phyloP scores from a whole-genome alignment of 2,329 filamentous ascomycete species.

The Paracoccidioides lutzii region DNA sequence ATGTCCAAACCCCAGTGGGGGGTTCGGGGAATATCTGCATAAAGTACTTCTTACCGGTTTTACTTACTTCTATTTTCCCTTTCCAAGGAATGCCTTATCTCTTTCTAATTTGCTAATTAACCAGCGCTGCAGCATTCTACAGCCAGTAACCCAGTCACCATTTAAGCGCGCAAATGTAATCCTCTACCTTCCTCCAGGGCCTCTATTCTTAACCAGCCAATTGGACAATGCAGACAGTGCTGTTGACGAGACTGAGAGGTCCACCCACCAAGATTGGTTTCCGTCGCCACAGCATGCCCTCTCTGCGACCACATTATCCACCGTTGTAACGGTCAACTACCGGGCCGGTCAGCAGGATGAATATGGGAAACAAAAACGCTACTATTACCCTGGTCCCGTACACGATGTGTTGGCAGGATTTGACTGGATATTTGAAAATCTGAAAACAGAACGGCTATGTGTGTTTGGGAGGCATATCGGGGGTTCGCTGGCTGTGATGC shows the following conservation, averaged over 20 bases:
- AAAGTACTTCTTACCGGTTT: slow-evolving; percentile 12
- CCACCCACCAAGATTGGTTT: not conserved
- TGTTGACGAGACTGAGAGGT: not conserved
- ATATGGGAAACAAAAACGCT: slow-evolving; percentile 4
- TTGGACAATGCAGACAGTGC: not conserved
- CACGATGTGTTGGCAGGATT: slow-evolving; percentile 29
- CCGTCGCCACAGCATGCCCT: slow-evolving; percentile 17
- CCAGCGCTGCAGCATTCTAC: not conserved
- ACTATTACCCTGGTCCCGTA: slow-evolving; percentile 25
- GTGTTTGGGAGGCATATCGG: slow-evolving; percentile 26
- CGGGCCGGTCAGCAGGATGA: slow-evolving; percentile 18
- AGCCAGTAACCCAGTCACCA: not conserved
- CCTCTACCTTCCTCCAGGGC: slow-evolving; percentile 27
- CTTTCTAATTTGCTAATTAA: not conserved
- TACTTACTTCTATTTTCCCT: not conserved
- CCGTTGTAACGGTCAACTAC: slow-evolving; percentile 31
- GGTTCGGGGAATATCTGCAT: slow-evolving; percentile 19
- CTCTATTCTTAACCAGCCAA: slow-evolving; percentile 14
- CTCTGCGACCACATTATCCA: slow-evolving; percentile 21
- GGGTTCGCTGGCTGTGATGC: slow-evolving; percentile 31
- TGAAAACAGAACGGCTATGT: slow-evolving; percentile 20
- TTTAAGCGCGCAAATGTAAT: slow-evolving; percentile 19
- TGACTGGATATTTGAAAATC: slow-evolving; percentile 25
- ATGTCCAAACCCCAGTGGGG: slow-evolving; percentile 18
- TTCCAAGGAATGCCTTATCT: not conserved